Evolutionary conservation across 2,329 filamentous ascomycete genomes (phyloP).

Genomic region (Penicillium sp.): DNA sequence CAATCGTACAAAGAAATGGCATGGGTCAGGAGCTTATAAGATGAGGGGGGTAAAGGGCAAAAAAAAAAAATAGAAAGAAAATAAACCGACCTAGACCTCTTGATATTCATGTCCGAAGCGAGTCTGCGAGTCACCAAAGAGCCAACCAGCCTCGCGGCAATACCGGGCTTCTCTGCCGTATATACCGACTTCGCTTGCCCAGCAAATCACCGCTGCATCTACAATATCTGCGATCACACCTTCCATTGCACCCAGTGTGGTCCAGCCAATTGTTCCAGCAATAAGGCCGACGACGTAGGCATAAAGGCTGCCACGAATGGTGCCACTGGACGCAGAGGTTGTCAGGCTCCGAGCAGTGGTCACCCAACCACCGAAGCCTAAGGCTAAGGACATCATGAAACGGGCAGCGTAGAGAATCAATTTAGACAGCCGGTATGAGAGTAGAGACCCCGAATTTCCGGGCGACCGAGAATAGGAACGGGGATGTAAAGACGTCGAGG

Average conservation of each 20-base stretch:
- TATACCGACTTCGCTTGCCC: conserved; percentile 80
- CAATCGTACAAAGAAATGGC: not conserved
- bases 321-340: conserved; percentile 50
- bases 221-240: conserved; percentile 82
- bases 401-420: conserved; percentile 86
- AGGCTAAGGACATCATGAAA: conserved; percentile 82
- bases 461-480: conserved; percentile 43
- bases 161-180: conserved; percentile 65
- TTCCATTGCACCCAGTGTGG: conserved; percentile 85
- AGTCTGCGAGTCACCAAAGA: conserved; percentile 66
- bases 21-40: not conserved
- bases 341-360: conserved; percentile 78
- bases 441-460: conserved; percentile 53
- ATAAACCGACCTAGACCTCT: conserved; percentile 13
- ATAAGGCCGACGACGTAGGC: conserved; percentile 92
- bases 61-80: not conserved
- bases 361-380: conserved; percentile 97
- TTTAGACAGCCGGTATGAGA: conserved; percentile 88
- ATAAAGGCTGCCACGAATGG: conserved; percentile 75
- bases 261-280: conserved; percentile 92
- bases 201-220: conserved; percentile 87
- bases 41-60: not conserved
- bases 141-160: conserved; percentile 83
- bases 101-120: conserved; percentile 14
- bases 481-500: conserved; percentile 61